Percentiles rank a stretch among this genome's conserved stretches.
Evolutionary conservation across 2,329 filamentous ascomycete species (phyloP).

Genomic region (Diplodia sapinea): DNA sequence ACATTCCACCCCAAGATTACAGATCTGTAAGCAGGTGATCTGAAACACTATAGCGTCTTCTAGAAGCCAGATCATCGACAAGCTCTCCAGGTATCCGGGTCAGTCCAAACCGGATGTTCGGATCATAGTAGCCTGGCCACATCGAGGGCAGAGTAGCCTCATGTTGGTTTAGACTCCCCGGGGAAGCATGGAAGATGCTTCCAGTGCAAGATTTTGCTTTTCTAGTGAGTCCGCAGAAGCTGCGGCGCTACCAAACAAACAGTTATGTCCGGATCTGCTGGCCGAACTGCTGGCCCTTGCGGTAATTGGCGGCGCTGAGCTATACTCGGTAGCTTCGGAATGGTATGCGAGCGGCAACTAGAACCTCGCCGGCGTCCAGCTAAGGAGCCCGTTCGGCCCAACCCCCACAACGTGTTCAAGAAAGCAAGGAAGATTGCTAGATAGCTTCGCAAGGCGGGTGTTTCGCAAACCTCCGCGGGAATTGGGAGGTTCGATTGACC

Average conservation of each 20-base stretch:
- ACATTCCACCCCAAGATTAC: background rate
- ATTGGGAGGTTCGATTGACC: background rate
- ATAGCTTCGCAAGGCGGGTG: background rate
- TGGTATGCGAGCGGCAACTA: background rate
- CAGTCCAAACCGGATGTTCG: background rate
- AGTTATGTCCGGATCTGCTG: conserved; percentile 1
- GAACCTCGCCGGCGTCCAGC: background rate
- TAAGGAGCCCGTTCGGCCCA: background rate
- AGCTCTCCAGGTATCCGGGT: background rate
- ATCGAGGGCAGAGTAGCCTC: background rate
- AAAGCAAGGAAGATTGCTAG: background rate
- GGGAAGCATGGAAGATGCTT: conserved; percentile 4
- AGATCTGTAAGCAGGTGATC: background rate
- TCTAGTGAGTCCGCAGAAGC: background rate
- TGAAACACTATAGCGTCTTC: background rate
- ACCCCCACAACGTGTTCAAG: background rate
- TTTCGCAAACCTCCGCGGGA: conserved; percentile 5
- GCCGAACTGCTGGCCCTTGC: background rate
- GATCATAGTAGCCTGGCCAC: background rate
- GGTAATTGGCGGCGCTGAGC: background rate
- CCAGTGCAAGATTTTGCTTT: background rate
- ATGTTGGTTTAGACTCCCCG: conserved; percentile 4
- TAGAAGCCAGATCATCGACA: background rate
- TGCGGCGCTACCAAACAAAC: conserved; percentile 2
- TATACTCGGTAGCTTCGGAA: conserved; percentile 4